Evolutionary conservation across 163 green algal species (phyloP), one percentile per base, ranked within the genome.

Genomic region (Coccomyxa subellipsoidea): DNA sequence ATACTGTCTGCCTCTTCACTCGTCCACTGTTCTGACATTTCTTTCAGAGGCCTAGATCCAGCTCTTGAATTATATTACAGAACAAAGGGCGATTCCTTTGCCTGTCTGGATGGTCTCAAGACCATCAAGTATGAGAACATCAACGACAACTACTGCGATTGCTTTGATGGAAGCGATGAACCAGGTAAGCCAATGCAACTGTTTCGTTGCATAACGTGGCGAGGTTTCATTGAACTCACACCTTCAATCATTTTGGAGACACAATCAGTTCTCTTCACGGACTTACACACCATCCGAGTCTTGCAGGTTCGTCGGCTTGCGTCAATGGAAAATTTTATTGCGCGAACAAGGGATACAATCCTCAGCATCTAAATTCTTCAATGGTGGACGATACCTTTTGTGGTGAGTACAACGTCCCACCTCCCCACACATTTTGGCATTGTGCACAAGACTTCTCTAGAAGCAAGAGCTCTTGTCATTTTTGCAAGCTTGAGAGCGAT

Each of bases 101-200:
- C 69, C 0, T 98, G 94, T 78, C 76, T 96, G 23, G 90, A 96
- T 80, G 90, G 91, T 7, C 72, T 32, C 21, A 88, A 85, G 53
- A 89, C 36, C 0, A 89, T 98, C 12, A 82, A 86, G 0, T 86
- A 87, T 25, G 27, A 40, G 0, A 80, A 82, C 0, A 84, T 99
- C 12, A 99, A 99, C 84, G 96, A 99, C 84, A 89, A 98, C 82
- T 99, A 94, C 84, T 99, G 96, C 85, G 96, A 99, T 83, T 99
- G 96, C 89, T 36, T 84, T 0, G 96, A 99, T 85, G 95, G 96
- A 27, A 93, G 80, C 47, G 96, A 99, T 77, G 96, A 99, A 88
- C 96, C 96, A 86, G 95, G 95, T 94, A 38, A 34, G 80, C 36
- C 0, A 9, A 39, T 10, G 47, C 34, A 47, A 29, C 15, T 76